Evolutionary conservation across 1,284 basidiomycete genomes (phyloP), one percentile per base, ranked within the genome.

Genomic region (Ceratobasidium sp.): DNA sequence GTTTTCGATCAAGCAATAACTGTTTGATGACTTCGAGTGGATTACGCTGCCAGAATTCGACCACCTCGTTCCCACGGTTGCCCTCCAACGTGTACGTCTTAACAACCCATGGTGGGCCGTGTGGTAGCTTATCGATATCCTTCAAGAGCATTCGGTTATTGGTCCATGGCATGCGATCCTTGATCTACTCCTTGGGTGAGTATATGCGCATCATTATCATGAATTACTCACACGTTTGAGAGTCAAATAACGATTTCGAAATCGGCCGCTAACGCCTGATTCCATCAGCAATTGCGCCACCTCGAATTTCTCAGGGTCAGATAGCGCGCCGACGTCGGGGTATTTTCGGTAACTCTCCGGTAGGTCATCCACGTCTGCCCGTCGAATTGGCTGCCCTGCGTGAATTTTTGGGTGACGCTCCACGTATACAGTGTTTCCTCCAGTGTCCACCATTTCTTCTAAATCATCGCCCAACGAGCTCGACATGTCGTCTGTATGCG

Each of bases 21-120:
- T 84, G 81, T 3, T 72, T 48, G 7, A 84, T 77, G 33, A 79
- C 81, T 31, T 82, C 80, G 0, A 85, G 78, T 19, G 82, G 81
- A 62, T 84, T 77, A 0, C 80, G 50, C 5, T 62, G 51, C 79
- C 83, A 84, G 0, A 83, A 59, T 50, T 84, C 80, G 0, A 82
- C 62, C 5, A 78, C 75, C 59, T 79, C 80, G 19, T 24, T 0
- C 56, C 51, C 67, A 77, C 36, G 0, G 44, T 22, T 4, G 78
- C 53, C 4, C 75, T 76, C 45, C 79, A 72, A 3, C 78, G 73
- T n/a, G 76, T 78, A 56, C 9, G 62, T 64, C 19, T 24, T 48
- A 9, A 64, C 44, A 17, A 19, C 17, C 62, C 62, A 64, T 3
- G 36, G 4, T 4, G 44, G 62, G 8, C 62, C 62, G 15, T 11